Base-by-base conservation (phyloP, 495 filamentous ascomycete species). In the Cercophora sp. region DNA sequence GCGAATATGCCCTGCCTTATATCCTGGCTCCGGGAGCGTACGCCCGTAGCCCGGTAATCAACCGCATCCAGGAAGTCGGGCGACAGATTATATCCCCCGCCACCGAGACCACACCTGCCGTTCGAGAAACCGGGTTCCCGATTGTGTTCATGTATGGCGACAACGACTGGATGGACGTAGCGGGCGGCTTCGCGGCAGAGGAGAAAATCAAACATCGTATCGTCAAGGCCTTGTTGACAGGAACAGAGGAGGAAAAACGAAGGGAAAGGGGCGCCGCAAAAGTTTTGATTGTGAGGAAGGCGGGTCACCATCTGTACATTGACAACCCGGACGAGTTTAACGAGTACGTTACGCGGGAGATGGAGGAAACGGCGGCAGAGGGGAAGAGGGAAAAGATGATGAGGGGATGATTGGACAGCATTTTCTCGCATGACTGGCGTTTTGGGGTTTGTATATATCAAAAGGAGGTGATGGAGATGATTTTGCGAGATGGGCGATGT, bases 161-260 rank as follows among this genome's bases (percentile, higher is more conserved):
- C 60, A 82, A 91, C 60, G 93, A 98, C 73, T 98, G 93, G 93
- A 97, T 98, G 93, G 94, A 97, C 59, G 82, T 92, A 10, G 80
- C 80, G 0, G 94, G 92, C 13, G 93, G 93, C 1, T 85, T 80
- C 54, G 89, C 88, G 0, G 84, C 91, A 0, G 80, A 86, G 60
- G 78, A 89, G 69, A 93, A 88, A 71, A 76, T 96, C 11, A 82
- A 85, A 54, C 80, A 88, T 54, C 82, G 85, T 54, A 79, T 79
- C 52, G 70, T 68, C 18, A 76, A 78, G 46, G 73, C 76, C 1
- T 64, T 94, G 24, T 62, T 70, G 13, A 64, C 78, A 42, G 83
- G 79, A 10, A 86, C 79, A 1, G 77, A 79, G 0, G 83, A 89
- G 57, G 88, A 96, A 65, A 82, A 77, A 69, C 60, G 70, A 37